phyloP scores from a whole-genome alignment of 2,329 filamentous ascomycete species.

The Balansia obtecta region DNA sequence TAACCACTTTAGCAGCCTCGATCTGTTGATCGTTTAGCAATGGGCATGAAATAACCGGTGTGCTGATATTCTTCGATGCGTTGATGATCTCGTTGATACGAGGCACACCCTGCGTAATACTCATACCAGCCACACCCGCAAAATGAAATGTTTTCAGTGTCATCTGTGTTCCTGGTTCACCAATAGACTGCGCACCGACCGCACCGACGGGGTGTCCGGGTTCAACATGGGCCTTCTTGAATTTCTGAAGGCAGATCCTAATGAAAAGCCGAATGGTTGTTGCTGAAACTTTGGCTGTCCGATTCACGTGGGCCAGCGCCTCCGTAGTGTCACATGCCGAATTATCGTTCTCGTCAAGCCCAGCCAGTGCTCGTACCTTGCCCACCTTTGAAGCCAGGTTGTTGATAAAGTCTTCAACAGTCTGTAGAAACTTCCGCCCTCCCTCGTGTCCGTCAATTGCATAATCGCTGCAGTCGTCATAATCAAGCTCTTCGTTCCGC shows the following conservation, averaged over 20 bases:
- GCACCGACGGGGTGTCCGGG: constrained; percentile 93
- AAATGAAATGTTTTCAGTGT: constrained; percentile 99
- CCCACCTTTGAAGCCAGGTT: constrained; percentile 49
- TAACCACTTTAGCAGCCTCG: constrained; percentile 76
- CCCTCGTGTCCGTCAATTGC: constrained; percentile 71
- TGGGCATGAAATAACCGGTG: constrained; percentile 82
- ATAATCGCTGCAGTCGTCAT: constrained; percentile 56
- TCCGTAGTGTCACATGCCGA: constrained; percentile 5
- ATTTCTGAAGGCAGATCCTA: constrained; percentile 72
- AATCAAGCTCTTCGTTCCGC: constrained; percentile 48
- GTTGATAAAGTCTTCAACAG: constrained; percentile 60
- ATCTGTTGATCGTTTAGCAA: constrained; percentile 65
- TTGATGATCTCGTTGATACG: constrained; percentile 99
- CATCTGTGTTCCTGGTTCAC: constrained; percentile 98
- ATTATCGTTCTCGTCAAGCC: constrained; percentile 27
- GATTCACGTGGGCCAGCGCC: constrained; percentile 41
- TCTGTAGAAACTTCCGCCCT: constrained; percentile 67
- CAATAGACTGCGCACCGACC: constrained; percentile 93
- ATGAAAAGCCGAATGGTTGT: constrained; percentile 67
- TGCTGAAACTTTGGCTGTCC: constrained; percentile 72
- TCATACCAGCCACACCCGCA: constrained; percentile 98
- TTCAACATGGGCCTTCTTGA: constrained; percentile 81
- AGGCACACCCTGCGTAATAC: constrained; percentile 96
- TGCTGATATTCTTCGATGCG: constrained; percentile 85
- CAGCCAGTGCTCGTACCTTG: constrained; percentile 36